Conservation (phyloP, 371 early-diverging fungal genomes). For the Apophysomyces elegans region DNA sequence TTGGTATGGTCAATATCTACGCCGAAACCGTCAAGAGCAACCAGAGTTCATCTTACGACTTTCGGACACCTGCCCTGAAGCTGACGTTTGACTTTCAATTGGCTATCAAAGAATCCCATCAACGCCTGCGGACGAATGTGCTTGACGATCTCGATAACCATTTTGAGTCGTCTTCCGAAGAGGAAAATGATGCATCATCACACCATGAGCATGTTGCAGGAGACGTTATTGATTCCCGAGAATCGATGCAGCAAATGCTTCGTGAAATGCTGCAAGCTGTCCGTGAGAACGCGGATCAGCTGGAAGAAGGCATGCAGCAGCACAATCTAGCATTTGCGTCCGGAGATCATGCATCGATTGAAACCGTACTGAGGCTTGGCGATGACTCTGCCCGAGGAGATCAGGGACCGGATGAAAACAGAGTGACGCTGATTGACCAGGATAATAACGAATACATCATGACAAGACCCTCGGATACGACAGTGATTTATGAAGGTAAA, state of each 20-base stretch:
- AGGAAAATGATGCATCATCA: neutral
- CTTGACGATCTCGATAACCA: conserved; percentile 12
- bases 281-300: conserved; percentile 50
- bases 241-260: conserved; percentile 42
- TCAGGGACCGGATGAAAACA: neutral
- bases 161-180: neutral
- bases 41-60: conserved; percentile 32
- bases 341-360: conserved; percentile 38
- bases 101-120: conserved; percentile 48
- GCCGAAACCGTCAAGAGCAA: conserved; percentile 28
- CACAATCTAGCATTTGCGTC: conserved; percentile 33
- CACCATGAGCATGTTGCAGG: conserved; percentile 23
- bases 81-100: conserved; percentile 50
- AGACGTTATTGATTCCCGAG: conserved; percentile 23
- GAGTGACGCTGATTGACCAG: conserved; percentile 49
- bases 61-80: conserved; percentile 45
- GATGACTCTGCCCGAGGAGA: conserved; percentile 15
- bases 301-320: conserved; percentile 52
- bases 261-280: conserved; percentile 52
- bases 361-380: conserved; percentile 49
- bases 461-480: conserved; percentile 57
- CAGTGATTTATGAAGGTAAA: conserved; percentile 56
- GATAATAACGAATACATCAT: conserved; percentile 62
- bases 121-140: conserved; percentile 28
- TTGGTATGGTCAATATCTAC: conserved; percentile 52